phyloP scores from a whole-genome alignment of 78 protist species.

The Chrysochromulina tobinii region DNA sequence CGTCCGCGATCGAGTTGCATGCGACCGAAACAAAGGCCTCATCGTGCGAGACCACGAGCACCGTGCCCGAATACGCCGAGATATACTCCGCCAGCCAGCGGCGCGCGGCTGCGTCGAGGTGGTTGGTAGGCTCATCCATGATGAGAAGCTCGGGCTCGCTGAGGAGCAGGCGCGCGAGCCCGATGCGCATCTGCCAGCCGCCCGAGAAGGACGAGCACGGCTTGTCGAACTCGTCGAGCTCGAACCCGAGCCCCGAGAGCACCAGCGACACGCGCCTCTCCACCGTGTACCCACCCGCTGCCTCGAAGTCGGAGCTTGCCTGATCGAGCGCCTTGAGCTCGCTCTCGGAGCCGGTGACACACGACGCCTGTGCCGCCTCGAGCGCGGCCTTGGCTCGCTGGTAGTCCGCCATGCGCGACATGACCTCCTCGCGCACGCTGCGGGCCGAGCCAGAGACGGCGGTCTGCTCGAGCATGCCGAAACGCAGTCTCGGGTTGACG shows the following conservation, averaged over 20 bases:
- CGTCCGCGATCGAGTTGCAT: no score
- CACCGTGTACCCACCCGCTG: not conserved
- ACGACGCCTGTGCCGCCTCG: not conserved
- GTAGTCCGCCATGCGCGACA: not conserved
- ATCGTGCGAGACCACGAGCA: no score
- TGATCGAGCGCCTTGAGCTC: not conserved
- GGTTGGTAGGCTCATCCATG: slow-evolving; percentile 11
- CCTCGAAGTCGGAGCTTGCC: not conserved
- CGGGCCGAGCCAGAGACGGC: not conserved
- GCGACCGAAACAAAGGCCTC: no score
- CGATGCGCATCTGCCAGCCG: slow-evolving; percentile 18
- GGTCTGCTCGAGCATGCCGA: slow-evolving; percentile 4
- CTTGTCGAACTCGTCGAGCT: not conserved
- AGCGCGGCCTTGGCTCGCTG: not conserved
- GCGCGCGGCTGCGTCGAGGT: not conserved
- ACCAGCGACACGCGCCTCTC: not conserved
- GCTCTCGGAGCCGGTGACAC: not conserved
- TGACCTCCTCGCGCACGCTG: not conserved
- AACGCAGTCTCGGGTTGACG: not conserved
- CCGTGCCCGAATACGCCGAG: no score
- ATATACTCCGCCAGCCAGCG: not conserved
- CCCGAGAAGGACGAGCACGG: slow-evolving; percentile 11
- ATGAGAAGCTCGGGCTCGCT: not conserved
- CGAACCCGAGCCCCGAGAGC: slow-evolving; percentile 30
- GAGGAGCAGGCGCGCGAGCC: no score